phyloP scores from a whole-genome alignment of 352 stramenopile genomes.

The Phytophthora hibernalis region DNA sequence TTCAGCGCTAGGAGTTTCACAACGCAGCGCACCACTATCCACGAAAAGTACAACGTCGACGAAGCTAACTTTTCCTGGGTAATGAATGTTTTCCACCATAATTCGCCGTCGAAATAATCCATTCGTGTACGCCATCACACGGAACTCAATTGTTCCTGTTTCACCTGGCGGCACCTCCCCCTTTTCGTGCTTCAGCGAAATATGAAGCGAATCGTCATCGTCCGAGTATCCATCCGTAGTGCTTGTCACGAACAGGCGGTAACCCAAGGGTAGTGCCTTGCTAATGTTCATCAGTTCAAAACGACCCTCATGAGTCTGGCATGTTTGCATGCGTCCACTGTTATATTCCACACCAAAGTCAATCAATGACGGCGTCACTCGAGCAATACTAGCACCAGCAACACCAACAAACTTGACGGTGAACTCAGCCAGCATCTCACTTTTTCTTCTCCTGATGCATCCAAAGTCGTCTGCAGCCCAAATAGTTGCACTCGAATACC shows the following conservation, averaged over 20 bases:
- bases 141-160: constrained; percentile 63
- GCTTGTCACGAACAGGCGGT: constrained; percentile 76
- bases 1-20: constrained; percentile 34
- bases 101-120: constrained; percentile 84
- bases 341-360: constrained; percentile 86
- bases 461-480: constrained; percentile 30
- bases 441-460: constrained; percentile 55
- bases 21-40: constrained; percentile 69
- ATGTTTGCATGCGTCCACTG: constrained; percentile 45
- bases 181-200: constrained; percentile 76
- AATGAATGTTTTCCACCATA: constrained; percentile 86
- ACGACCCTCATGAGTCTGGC: constrained; percentile 63
- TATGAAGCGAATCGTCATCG: constrained; percentile 71
- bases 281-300: constrained; percentile 88
- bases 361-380: constrained; percentile 66
- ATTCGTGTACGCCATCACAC: constrained; percentile 69
- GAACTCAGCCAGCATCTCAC: constrained; percentile 84
- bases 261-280: constrained; percentile 77
- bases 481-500: constrained; percentile 90
- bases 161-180: constrained; percentile 74
- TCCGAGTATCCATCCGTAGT: constrained; percentile 79
- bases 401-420: constrained; percentile 90
- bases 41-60: constrained; percentile 88
- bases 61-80: constrained; percentile 78
- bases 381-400: constrained; percentile 79